Evolutionary conservation across 768 basidiomycete genomes (phyloP), one percentile per base, ranked within the genome.

Genomic region (Pleurotus citrinopileatus): DNA sequence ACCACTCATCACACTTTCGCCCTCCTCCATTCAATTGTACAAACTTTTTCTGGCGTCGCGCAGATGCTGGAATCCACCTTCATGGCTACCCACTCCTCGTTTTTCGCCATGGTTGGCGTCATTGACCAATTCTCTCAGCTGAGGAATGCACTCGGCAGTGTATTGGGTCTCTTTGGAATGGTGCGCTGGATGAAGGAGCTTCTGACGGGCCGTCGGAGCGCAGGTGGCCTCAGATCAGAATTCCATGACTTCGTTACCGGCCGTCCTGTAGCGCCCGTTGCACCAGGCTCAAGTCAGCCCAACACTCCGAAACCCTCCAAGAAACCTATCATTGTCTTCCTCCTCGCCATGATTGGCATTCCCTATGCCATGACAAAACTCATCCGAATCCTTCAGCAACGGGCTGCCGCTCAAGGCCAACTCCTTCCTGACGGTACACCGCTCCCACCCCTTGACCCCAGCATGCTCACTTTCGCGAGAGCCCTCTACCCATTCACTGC

Each of bases 21-120:
- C 25, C 85, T 99, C 54, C 77, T 99, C 25, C 94, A 98, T 61
- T 91, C 90, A 9, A 88, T 99, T 65, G 96, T 99, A 42, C 91
- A 93, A 62, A 97, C 95, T 3, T 96, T 98, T 71, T 79, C 86
- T 0, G 95, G 95, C 20, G 86, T 99, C 57, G 88, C 96, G 0
- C 96, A 98, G 67, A 95, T 99, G 85, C 86, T 99, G 65, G 96
- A 98, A 69, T 87, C 84, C 28, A 98, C 96, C 4, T 98, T 96
- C 71, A 91, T 98, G 87, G 96, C 96, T 2, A 96, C 94, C 0
- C 94, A 96, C 68, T 93, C 91, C 0, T 89, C 86, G 7, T 96
- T 96, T 71, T 96, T 95, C 67, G 93, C 94, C 54, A 94, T 96
- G 87, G 93, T 95, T 47, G 91, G 93, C 57, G 96, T 99, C 42